phyloP scores from a whole-genome alignment of 345 rosid species.

The Euphorbia pulcherrima region DNA sequence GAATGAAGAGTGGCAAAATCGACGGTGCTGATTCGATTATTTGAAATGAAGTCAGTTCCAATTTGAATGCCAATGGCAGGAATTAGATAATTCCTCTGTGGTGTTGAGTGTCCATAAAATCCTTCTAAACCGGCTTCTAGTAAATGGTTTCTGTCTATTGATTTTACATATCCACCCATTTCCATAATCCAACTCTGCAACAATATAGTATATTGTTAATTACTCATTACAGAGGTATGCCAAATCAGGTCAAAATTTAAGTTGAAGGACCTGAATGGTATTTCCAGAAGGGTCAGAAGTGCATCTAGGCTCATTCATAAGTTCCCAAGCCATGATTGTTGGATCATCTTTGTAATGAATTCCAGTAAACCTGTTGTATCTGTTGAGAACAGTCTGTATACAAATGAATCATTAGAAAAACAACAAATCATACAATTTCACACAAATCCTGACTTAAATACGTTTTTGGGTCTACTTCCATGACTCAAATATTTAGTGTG shows the following conservation, averaged over 20 bases:
- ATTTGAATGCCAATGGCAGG: conserved; percentile 21
- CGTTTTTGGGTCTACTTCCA: too few relatives aligned
- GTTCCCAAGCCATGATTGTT: conserved; percentile 36
- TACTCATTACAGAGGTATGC: too few relatives aligned
- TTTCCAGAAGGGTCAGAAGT: conserved; percentile 32
- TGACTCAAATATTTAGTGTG: too few relatives aligned
- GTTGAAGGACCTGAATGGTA: conserved; percentile 25
- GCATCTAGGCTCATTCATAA: conserved; percentile 37
- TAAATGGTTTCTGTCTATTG: conserved; percentile 32
- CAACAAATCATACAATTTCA: too few relatives aligned
- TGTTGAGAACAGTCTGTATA: conserved; percentile 31
- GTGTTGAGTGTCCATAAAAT: conserved; percentile 30
- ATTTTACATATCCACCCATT: conserved; percentile 30
- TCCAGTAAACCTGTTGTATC: conserved; percentile 26
- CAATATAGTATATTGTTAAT: too few relatives aligned
- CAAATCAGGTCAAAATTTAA: neutral
- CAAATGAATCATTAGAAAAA: too few relatives aligned
- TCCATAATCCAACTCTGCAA: conserved; percentile 44
- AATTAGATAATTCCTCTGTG: conserved; percentile 23
- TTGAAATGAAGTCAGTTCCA: conserved; percentile 32
- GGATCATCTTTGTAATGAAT: conserved; percentile 32
- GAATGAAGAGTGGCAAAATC: conserved; percentile 34
- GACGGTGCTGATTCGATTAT: conserved; percentile 21
- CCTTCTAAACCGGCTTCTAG: conserved; percentile 37
- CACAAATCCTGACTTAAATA: too few relatives aligned